Evolutionary conservation across 2,329 filamentous ascomycete genomes (phyloP).

Genomic region (Clarireedia monteithiana): DNA sequence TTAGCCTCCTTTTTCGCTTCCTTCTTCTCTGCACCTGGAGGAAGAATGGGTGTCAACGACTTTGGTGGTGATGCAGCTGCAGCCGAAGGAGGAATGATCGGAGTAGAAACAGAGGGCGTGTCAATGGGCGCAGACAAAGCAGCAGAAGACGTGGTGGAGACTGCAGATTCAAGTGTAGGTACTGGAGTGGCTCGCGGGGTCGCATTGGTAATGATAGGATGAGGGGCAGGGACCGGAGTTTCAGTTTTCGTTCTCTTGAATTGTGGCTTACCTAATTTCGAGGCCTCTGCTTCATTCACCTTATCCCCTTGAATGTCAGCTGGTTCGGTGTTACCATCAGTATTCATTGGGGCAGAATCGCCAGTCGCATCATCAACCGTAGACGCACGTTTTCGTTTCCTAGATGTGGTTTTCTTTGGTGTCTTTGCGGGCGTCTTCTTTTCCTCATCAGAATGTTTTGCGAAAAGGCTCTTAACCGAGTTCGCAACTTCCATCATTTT

Average conservation of each 20-base stretch:
- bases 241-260: conserved; percentile 49
- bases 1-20: conserved; percentile 19
- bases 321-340: conserved; percentile 19
- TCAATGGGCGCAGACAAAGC: conserved; percentile 11
- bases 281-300: conserved; percentile 11
- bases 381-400: conserved; percentile 28
- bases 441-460: conserved; percentile 14
- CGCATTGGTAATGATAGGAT: conserved; percentile 25
- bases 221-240: conserved; percentile 45
- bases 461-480: conserved; percentile 35
- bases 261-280: conserved; percentile 30
- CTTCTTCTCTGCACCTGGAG: conserved; percentile 24
- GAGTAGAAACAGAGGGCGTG: conserved; percentile 9
- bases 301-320: conserved; percentile 9
- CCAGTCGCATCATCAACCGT: conserved; percentile 6
- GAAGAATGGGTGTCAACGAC: conserved; percentile 30
- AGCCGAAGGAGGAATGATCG: conserved; percentile 6
- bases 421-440: conserved; percentile 15
- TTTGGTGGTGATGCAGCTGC: conserved; percentile 22
- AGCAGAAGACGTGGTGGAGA: conserved; percentile 16
- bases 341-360: conserved; percentile 2
- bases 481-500: conserved; percentile 44
- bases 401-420: conserved; percentile 18
- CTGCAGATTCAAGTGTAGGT: conserved; percentile 15
- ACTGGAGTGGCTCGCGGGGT: conserved; percentile 27